Evolutionary conservation across 805 yeast species (phyloP), one percentile per base, ranked within the genome.

Genomic region (Nakazawaea molendinolei): DNA sequence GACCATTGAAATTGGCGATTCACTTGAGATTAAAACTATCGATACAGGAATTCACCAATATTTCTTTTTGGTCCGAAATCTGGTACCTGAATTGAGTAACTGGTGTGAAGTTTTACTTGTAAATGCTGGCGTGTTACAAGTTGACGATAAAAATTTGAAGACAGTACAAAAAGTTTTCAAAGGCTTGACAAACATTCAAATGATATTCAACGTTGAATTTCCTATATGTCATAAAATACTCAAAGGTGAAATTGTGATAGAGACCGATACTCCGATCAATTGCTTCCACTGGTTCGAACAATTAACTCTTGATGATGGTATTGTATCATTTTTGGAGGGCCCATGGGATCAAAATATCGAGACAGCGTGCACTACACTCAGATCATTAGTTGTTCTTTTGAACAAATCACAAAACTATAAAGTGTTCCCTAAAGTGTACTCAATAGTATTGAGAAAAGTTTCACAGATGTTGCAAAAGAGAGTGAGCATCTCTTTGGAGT

Each of bases 61-160:
- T 13, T 21, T 36, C 8, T 36, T 31, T 28, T 5, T 10, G 6
- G 15, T 28, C 13, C 4, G 10, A 7, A 14, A 20, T 6, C 13
- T 25, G 5, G 13, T 13, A 13, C 27, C 9, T 4, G 19, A 16
- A 2, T 18, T 38, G 19, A 26, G 29, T 22, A 10, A 19, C n/a
- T 38, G 41, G 41, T 38, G 41, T 29, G 38, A 33, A 30, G 23
- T 33, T n/a, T 34, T 33, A 3, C 14, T 38, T 7, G 18, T 24
- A 10, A 24, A 38, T 20, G 24, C 13, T 17, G 25, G 33, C 18
- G n/a, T 10, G 16, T 31, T 36, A 9, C 18, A 14, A 4, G 26
- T 37, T 9, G 23, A 21, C 8, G 15, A 23, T 5, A 12, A n/a
- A 5, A 37, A 38, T 29, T n/a, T 10, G 3, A 23, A 29, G 13